Base-by-base conservation (phyloP, 176 grass and related monocot species). In the Rhynchospora pubera region DNA sequence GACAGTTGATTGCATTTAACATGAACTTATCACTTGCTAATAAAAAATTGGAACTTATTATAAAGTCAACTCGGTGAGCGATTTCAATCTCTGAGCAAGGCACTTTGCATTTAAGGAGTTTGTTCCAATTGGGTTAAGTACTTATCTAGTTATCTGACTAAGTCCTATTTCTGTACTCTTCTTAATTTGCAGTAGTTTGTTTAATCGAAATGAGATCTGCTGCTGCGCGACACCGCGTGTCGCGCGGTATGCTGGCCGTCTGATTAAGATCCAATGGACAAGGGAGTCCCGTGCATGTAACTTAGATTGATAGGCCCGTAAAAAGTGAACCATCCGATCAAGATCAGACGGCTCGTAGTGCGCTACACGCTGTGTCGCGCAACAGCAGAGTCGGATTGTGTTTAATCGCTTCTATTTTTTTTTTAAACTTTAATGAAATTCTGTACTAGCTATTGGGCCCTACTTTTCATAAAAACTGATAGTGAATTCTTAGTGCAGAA, bases 51-150 rank as follows among this genome's bases (percentile, higher is more conserved):
- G 52, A 15, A 59, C 21, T 34, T 55, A 42, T 55, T 12, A 16
- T 43, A 79, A 79, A 59, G 76, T 79, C 76, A 79, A 79, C 51
- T 79, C 18, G 13, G 75, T 79, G 75, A 34, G 23, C 11, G 26
- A 47, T 53, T 58, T 78, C 48, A 16, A 30, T 39, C 26, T 43
- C 48, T 56, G 73, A 52, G 34, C n/a, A 23, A 30, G 22, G 10
- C 47, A 13, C 53, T 60, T 45, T n/a, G 76, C 15, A 60, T 59
- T 79, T 56, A 59, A 79, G 57, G 53, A 18, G 23, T 13, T 60
- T 79, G 53, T 30, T 28, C 24, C 28, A 39, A 19, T 42, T 71
- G 67, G 9, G 39, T 71, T 71, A 71, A 68, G 65, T 43, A 23
- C 9, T 42, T 23, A 11, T 50, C 45, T 43, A 23, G 3, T 42